phyloP scores from a whole-genome alignment of 2,329 filamentous ascomycete genomes.

The Pyrenophora seminiperda region DNA sequence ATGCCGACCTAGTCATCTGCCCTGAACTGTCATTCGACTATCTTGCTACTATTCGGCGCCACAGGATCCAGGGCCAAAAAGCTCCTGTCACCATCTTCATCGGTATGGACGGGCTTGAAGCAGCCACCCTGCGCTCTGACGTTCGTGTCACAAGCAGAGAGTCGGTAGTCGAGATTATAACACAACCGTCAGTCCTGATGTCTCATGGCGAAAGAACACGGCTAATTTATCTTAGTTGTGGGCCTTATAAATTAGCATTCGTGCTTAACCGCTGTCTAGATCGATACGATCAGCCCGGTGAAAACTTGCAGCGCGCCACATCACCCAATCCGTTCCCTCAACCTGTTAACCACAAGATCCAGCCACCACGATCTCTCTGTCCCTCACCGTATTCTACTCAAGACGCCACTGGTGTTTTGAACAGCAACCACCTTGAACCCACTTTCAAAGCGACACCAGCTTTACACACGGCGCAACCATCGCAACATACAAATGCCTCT shows the following conservation, averaged over 20 bases:
- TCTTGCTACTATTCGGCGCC: constrained; percentile 29
- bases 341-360: neutral
- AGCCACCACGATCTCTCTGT: neutral
- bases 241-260: constrained; percentile 41
- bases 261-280: constrained; percentile 38
- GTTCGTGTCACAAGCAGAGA: constrained; percentile 35
- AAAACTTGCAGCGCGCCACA: constrained; percentile 19
- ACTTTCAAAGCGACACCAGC: neutral
- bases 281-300: constrained; percentile 29
- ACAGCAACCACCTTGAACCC: neutral
- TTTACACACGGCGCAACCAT: neutral
- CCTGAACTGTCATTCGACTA: constrained; percentile 43
- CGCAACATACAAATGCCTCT: neutral
- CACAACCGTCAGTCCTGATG: constrained; percentile 37
- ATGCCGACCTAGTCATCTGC: constrained; percentile 41
- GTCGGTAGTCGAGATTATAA: constrained; percentile 42
- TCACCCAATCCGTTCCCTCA: neutral
- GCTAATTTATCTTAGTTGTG: constrained; percentile 29
- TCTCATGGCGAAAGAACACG: neutral
- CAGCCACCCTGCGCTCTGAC: constrained; percentile 41
- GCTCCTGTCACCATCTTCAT: constrained; percentile 40
- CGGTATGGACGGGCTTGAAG: constrained; percentile 42
- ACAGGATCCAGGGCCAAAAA: constrained; percentile 4
- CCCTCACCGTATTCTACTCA: neutral
- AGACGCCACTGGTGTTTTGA: neutral